Conservation (phyloP, 2,329 filamentous ascomycete genomes). For the Botrytis deweyae region DNA sequence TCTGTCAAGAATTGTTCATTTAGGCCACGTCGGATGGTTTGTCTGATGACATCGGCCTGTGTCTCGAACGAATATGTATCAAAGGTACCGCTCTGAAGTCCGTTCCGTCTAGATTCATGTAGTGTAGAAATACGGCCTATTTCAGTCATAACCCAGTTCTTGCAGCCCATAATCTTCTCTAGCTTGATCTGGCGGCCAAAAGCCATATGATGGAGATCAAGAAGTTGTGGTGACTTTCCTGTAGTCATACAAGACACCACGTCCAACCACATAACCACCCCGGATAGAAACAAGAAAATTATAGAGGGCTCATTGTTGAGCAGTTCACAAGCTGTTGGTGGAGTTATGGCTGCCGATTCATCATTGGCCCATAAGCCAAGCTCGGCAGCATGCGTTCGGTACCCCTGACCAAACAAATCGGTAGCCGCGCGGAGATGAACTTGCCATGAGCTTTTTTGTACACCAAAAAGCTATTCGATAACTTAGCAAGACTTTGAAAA, state of each 20-base stretch:
- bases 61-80: constrained; percentile 24
- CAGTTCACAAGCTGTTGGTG: background rate
- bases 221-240: constrained; percentile 45
- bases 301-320: constrained; percentile 44
- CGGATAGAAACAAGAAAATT: constrained; percentile 47
- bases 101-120: constrained; percentile 55
- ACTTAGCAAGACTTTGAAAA: constrained; percentile 35
- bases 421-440: constrained; percentile 34
- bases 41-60: constrained; percentile 27
- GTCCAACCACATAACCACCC: constrained; percentile 51
- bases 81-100: constrained; percentile 36
- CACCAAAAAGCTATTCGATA: constrained; percentile 45
- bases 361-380: constrained; percentile 18
- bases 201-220: constrained; percentile 43
- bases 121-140: constrained; percentile 55
- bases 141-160: constrained; percentile 57
- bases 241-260: constrained; percentile 51
- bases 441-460: constrained; percentile 30
- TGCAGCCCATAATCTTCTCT: constrained; percentile 53
- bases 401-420: constrained; percentile 24
- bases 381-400: constrained; percentile 6
- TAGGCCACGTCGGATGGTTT: constrained; percentile 29
- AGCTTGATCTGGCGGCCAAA: constrained; percentile 43
- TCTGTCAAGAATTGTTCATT: constrained; percentile 26
- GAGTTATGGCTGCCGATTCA: background rate